Conservation (phyloP, 495 filamentous ascomycete species). For the Penicillium paxilli region DNA sequence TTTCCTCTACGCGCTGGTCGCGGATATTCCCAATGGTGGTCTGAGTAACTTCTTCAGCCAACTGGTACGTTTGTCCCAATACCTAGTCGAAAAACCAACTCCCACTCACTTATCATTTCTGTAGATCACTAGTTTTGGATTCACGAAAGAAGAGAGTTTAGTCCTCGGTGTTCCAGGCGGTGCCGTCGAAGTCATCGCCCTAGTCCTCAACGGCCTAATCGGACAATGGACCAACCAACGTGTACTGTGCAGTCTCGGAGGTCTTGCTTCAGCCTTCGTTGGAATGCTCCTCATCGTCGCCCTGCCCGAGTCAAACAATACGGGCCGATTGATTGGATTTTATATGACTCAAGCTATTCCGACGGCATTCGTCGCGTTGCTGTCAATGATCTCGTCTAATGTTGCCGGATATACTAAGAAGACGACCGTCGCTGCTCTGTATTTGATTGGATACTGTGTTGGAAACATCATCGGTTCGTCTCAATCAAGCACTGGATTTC, state of each 20-base stretch:
- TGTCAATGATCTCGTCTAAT: slow-evolving; percentile 62
- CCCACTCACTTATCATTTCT: neutral
- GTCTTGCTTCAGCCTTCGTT: slow-evolving; percentile 36
- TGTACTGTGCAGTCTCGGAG: slow-evolving; percentile 45
- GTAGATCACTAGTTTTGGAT: slow-evolving; percentile 45
- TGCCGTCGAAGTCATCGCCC: slow-evolving; percentile 62
- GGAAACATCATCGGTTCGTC: slow-evolving; percentile 45
- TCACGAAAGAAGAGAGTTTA: slow-evolving; percentile 59
- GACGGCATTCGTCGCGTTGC: slow-evolving; percentile 45
- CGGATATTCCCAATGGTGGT: slow-evolving; percentile 67
- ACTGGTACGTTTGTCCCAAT: slow-evolving; percentile 29
- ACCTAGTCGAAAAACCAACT: slow-evolving; percentile 28
- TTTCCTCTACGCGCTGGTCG: slow-evolving; percentile 59
- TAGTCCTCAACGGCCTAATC: slow-evolving; percentile 59
- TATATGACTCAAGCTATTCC: slow-evolving; percentile 62
- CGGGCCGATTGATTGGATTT: slow-evolving; percentile 61
- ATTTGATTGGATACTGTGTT: slow-evolving; percentile 65
- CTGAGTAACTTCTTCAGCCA: slow-evolving; percentile 74
- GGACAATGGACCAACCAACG: slow-evolving; percentile 60
- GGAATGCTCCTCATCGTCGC: slow-evolving; percentile 69
- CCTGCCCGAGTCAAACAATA: slow-evolving; percentile 57
- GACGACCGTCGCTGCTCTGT: slow-evolving; percentile 69
- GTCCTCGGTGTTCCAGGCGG: slow-evolving; percentile 68
- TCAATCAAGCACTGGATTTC: neutral
- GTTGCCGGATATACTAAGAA: slow-evolving; percentile 76